These are phyloP conservation scores for Pythium myriotylum DNA, from an alignment of 352 stramenopile genomes.

Conservation along the genomic window DNA sequence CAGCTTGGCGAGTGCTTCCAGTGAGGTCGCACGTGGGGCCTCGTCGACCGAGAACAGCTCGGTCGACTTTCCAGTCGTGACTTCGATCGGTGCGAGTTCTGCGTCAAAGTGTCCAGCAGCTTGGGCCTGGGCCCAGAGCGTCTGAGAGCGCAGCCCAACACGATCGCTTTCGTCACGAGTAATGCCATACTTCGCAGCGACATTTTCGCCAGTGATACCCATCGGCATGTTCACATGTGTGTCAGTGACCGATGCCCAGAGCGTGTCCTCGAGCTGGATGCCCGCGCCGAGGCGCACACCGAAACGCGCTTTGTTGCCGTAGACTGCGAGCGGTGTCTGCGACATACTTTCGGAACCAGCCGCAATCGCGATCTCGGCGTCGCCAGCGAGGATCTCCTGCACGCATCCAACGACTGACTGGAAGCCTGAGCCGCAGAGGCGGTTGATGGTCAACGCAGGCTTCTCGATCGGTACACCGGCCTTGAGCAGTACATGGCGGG, in stretches of 20 bases:
- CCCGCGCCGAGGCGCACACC: constrained; percentile 92
- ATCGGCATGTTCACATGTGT: constrained; percentile 94
- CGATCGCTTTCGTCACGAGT: constrained; percentile 94
- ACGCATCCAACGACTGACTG: constrained; percentile 94
- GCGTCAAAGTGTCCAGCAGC: constrained; percentile 92
- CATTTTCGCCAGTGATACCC: constrained; percentile 98
- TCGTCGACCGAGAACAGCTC: constrained; percentile 81
- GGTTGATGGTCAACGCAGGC: constrained; percentile 97
- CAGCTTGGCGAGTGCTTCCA: constrained; percentile 90
- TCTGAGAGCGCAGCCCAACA: constrained; percentile 94
- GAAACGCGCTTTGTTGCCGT: constrained; percentile 93
- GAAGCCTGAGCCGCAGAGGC: constrained; percentile 97
- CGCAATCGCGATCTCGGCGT: constrained; percentile 90
- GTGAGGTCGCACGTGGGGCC: constrained; percentile 70
- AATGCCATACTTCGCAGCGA: constrained; percentile 95
- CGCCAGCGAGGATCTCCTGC: constrained; percentile 90
- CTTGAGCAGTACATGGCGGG: constrained; percentile 95
- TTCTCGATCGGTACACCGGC: constrained; percentile 87
- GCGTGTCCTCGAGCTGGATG: constrained; percentile 93
- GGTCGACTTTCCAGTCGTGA: constrained; percentile 93
- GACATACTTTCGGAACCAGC: constrained; percentile 97
- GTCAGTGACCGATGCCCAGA: constrained; percentile 98
- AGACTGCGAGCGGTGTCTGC: constrained; percentile 90
- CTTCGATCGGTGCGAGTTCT: constrained; percentile 92
- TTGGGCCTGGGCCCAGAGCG: constrained; percentile 90